Conservation (phyloP, 208 protist genomes). For the Angomonas ambiguus region DNA sequence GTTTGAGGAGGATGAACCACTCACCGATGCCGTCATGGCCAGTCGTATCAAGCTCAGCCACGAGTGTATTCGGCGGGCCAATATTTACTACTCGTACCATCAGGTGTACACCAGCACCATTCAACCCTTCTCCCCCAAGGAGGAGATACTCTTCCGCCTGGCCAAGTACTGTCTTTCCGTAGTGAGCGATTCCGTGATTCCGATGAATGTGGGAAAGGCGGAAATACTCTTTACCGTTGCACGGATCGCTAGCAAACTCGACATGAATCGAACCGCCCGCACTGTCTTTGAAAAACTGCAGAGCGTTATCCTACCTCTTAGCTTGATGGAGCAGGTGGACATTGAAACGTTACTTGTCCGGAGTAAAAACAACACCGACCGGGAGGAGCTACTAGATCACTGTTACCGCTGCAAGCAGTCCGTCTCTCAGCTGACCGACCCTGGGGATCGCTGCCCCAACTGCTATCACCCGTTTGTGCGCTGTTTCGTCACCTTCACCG, state of each 20-base stretch:
- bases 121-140: slow-evolving; percentile 85
- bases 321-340: slow-evolving; percentile 89
- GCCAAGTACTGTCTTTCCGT: slow-evolving; percentile 78
- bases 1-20: slow-evolving; percentile 59
- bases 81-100: slow-evolving; percentile 93
- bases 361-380: slow-evolving; percentile 80
- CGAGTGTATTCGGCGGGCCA: slow-evolving; percentile 70
- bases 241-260: slow-evolving; percentile 72
- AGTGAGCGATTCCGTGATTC: slow-evolving; percentile 49
- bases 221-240: slow-evolving; percentile 87
- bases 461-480: slow-evolving; percentile 93
- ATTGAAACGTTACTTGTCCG: slow-evolving; percentile 86
- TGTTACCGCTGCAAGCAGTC: slow-evolving; percentile 90
- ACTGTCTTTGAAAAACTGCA: slow-evolving; percentile 88
- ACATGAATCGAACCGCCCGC: slow-evolving; percentile 89
- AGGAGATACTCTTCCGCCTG: slow-evolving; percentile 85
- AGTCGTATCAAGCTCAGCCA: slow-evolving; percentile 68
- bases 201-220: slow-evolving; percentile 86
- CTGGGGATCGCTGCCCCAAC: slow-evolving; percentile 83
- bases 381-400: slow-evolving; percentile 86
- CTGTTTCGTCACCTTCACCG: slow-evolving; percentile 89
- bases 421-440: slow-evolving; percentile 80
- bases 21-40: slow-evolving; percentile 48
- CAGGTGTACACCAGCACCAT: slow-evolving; percentile 83
- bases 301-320: slow-evolving; percentile 68